Evolutionary conservation across 371 early-diverging fungal genomes (phyloP).

Genomic region (Mucor irregularis): DNA sequence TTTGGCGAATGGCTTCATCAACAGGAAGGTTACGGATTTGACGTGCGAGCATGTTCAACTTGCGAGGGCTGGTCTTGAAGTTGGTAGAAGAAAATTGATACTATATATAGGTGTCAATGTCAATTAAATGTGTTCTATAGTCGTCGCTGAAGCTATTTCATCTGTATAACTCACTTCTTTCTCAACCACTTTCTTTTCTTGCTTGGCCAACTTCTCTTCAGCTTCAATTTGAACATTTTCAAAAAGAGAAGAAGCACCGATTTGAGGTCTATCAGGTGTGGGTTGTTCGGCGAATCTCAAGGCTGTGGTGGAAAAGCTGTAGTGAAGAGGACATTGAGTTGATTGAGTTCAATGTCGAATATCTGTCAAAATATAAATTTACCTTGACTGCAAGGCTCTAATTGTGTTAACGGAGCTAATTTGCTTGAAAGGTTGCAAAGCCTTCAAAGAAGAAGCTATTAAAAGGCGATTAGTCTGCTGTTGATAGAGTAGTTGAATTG

Average conservation of each 20-base stretch:
- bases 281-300: constrained; percentile 27
- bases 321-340: not conserved
- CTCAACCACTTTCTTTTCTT: constrained; percentile 36
- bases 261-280: constrained; percentile 35
- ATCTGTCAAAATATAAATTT: not conserved
- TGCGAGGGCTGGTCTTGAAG: constrained; percentile 77
- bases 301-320: constrained; percentile 31
- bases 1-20: constrained; percentile 83
- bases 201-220: constrained; percentile 38
- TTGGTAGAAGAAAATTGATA: constrained; percentile 70
- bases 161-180: constrained; percentile 49
- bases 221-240: constrained; percentile 51
- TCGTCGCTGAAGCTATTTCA: too few relatives aligned
- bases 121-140: too few relatives aligned
- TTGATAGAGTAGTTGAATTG: not conserved
- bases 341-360: not conserved
- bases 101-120: constrained; percentile 32
- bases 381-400: constrained; percentile 17
- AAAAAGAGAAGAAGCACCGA: constrained; percentile 61
- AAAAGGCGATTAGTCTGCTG: not conserved
- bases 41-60: constrained; percentile 84
- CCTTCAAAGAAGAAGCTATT: constrained; percentile 23
- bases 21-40: constrained; percentile 79
- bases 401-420: constrained; percentile 4
- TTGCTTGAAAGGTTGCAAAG: constrained; percentile 23